Evolutionary conservation across 192 early-diverging fungal genomes (phyloP), one percentile per base, ranked within the genome.

Genomic region (Umbelopsis sp.): DNA sequence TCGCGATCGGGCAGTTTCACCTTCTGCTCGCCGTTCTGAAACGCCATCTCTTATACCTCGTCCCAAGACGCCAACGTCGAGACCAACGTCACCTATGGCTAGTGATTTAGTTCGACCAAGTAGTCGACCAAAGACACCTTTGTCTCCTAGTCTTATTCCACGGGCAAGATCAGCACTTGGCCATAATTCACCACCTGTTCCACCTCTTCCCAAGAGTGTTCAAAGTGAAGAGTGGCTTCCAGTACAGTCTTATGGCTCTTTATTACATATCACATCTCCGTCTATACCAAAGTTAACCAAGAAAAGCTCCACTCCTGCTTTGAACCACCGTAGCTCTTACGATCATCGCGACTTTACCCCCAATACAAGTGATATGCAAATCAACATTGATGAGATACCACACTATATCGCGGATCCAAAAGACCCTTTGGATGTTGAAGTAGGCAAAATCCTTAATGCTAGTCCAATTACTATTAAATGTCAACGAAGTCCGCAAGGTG

Each of bases 341-440:
- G 14, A 20, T 16, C 16, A 21, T 17, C 47, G 47, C 4, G 47
- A 3, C 1, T 49, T 2, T 17, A 49, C 47, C 16, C 29, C 56
- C 25, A 62, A 62, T 62, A 62, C 56, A 0, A 62, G 34, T 22
- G 53, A 41, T 12, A 77, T 77, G 65, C 17, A 71, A 4, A 71
- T 77, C 59, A 41, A 25, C 3, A 74, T 79, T 45, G 65, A 81
- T 22, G 77, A 83, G 29, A 65, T 66, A 29, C 67, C 74, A 1
- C 74, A 70, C 26, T 88, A 88, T 66, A 34, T 47, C 1, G 75
- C 83, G 20, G 66, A 79, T 44, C 74, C 70, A 20, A 81, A 77
- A 29, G 85, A 86, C 43, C 80, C 82, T 26, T 65, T 88, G 17
- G 87, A 88, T 45, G 72, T 78, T 45, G 85, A 86, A 67, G 80